Evolutionary conservation across 2,329 filamentous ascomycete species (phyloP).

Genomic region (Macrophomina tecta): DNA sequence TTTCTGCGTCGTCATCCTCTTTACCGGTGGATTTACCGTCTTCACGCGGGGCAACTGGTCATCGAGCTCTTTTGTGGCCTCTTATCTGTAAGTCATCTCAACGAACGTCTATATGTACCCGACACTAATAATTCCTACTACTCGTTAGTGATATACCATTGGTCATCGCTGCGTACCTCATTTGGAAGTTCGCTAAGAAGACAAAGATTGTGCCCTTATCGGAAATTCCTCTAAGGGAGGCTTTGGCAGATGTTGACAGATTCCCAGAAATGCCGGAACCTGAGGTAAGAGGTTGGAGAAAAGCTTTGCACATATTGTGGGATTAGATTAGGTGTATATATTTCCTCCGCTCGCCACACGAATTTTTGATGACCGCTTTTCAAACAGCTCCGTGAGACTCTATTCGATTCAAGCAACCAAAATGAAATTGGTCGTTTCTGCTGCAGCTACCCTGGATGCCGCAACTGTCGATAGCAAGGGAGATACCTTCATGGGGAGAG

Average conservation of each 20-base stretch:
- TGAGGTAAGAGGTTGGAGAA: constrained; percentile 32
- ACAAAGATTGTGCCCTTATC: constrained; percentile 28
- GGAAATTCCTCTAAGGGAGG: constrained; percentile 36
- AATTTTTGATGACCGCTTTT: no score
- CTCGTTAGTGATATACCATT: constrained; percentile 17
- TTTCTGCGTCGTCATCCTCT: constrained; percentile 37
- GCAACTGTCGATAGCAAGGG: no score
- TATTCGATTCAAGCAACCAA: no score
- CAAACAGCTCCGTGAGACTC: no score
- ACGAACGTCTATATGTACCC: no score
- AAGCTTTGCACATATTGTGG: constrained; percentile 32
- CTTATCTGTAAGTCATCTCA: constrained; percentile 34
- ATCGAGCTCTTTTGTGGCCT: constrained; percentile 41
- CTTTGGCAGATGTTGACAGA: constrained; percentile 34
- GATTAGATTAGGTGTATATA: constrained; percentile 27
- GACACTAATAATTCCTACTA: no score
- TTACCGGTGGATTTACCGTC: constrained; percentile 37
- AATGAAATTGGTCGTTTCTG: no score
- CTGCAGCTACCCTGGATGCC: no score
- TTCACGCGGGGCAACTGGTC: constrained; percentile 38
- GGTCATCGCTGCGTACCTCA: constrained; percentile 9
- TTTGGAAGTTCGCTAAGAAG: constrained; percentile 26
- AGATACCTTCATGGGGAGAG: no score
- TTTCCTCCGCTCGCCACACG: no score
- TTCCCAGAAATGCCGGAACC: constrained; percentile 35